Base-by-base conservation (phyloP, 306 rosid genomes). In the Albizia julibrissin region DNA sequence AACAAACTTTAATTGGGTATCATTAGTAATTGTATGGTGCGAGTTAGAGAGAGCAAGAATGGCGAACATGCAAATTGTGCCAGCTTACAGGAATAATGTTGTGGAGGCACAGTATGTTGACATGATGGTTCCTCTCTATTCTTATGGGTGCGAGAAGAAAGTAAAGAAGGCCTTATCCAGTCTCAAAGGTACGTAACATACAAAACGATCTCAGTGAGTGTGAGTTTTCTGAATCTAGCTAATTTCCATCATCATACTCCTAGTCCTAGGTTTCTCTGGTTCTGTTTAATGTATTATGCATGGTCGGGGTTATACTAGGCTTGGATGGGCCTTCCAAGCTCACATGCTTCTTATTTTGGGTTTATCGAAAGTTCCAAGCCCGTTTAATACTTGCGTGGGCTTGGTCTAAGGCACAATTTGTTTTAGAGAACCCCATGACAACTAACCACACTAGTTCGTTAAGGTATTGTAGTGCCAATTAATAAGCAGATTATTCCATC, bases 51-150 rank as follows among this genome's bases (percentile, higher is more conserved):
- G 64, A 49, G 31, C 43, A 4, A 79, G 64, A 19, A 52, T 52
- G 94, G 89, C 82, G 12, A 88, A 89, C 85, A 80, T 91, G 91
- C 98, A 94, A 83, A 94, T 94, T 46, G 91, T 92, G 75, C 82
- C 87, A 26, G 91, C 92, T 66, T 87, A 62, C 82, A 86, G 84
- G 78, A 89, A 80, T 43, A 89, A 80, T 37, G 84, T 76, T 82
- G 97, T 94, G 80, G 98, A 91, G 83, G 89, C 94, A 52, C 98
- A 92, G 75, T 89, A 86, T 54, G 98, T 94, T 77, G 98, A 94
- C 86, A 91, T 94, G 97, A 92, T 87, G 91, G 97, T 94, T 81
- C 97, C 98, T 27, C 90, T 94, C 50, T 94, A 92, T 80, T 94
- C 97, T 66, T 90, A 77, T 87, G 98, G 98, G 46, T 94, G 98